Evolutionary conservation across 371 early-diverging fungal genomes (phyloP).

Genomic region (Paraphysoderma sedebokerense): DNA sequence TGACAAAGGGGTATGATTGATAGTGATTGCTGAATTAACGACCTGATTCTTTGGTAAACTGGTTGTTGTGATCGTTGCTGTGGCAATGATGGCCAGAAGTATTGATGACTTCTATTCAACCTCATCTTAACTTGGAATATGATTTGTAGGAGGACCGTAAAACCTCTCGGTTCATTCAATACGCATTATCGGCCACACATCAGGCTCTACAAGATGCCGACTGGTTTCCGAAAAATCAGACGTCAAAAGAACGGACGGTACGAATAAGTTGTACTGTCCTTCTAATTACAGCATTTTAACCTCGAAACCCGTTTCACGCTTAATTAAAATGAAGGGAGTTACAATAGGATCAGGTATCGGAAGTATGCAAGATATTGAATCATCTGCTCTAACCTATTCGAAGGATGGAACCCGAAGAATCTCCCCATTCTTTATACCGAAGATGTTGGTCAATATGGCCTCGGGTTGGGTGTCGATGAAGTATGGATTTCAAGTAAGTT

Average conservation of each 20-base stretch:
- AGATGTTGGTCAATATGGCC: slow-evolving; percentile 82
- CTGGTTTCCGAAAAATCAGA: slow-evolving; percentile 33
- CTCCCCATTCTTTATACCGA: slow-evolving; percentile 80
- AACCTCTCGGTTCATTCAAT: slow-evolving; percentile 73
- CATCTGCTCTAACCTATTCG: not conserved
- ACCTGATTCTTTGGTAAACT: too few species aligned
- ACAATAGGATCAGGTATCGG: slow-evolving; percentile 88
- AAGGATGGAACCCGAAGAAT: slow-evolving; percentile 52
- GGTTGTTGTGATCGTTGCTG: too few species aligned
- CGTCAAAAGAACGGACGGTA: slow-evolving; percentile 28
- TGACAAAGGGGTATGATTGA: slow-evolving; percentile 34
- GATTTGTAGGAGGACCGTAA: slow-evolving; percentile 54
- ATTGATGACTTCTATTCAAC: too few species aligned
- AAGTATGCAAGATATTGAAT: slow-evolving; percentile 59
- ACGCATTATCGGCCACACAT: slow-evolving; percentile 63
- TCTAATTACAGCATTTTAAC: not conserved
- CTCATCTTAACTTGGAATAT: too few species aligned
- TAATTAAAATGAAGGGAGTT: slow-evolving; percentile 37
- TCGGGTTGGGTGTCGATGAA: slow-evolving; percentile 82
- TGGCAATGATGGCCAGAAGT: too few species aligned
- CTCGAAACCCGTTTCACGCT: slow-evolving; percentile 8
- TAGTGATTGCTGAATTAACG: not conserved
- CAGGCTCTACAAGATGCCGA: slow-evolving; percentile 72
- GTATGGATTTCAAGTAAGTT: slow-evolving; percentile 50
- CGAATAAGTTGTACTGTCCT: slow-evolving; percentile 21